A percentile compares a stretch with the other conserved stretches of the same genome.
Conservation (phyloP, 2,329 filamentous ascomycete genomes). For the Peltaster fructicola region DNA sequence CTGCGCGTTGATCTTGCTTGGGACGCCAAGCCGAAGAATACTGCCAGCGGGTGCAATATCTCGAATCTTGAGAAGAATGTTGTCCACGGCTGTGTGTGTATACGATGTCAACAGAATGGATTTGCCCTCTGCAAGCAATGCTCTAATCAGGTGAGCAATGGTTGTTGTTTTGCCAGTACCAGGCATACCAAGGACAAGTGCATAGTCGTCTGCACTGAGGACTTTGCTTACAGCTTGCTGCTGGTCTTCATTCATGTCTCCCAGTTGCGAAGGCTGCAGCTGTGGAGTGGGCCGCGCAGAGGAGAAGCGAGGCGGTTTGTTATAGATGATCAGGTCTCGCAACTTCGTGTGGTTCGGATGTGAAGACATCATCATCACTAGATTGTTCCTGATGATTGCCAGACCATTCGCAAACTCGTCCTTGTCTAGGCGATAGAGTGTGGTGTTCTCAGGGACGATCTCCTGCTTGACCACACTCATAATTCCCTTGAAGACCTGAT, state of each 20-base stretch:
- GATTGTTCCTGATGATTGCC: conserved; percentile 84
- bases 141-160: conserved; percentile 90
- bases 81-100: conserved; percentile 95
- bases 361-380: conserved; percentile 68
- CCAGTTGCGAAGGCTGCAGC: conserved; percentile 12
- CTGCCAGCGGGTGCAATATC: conserved; percentile 36
- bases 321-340: conserved; percentile 64
- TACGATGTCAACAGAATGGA: conserved; percentile 88
- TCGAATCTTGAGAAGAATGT: conserved; percentile 84
- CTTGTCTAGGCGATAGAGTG: conserved; percentile 78
- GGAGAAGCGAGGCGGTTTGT: conserved; percentile 50
- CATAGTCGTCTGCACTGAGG: conserved; percentile 88
- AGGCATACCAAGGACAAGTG: conserved; percentile 94
- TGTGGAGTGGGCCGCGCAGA: conserved; percentile 3
- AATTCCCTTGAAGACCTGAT: conserved; percentile 78
- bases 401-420: conserved; percentile 98
- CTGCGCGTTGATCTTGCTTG: conserved; percentile 72
- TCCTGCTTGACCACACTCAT: conserved; percentile 60
- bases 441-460: conserved; percentile 26
- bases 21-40: conserved; percentile 69
- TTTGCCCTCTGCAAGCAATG: conserved; percentile 74
- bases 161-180: conserved; percentile 97
- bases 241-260: conserved; percentile 68
- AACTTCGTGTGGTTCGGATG: conserved; percentile 32
- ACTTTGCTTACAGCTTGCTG: conserved; percentile 77